Evolutionary conservation across 176 grass and related monocot genomes (phyloP).

Genomic region (Bolboschoenus planiculmis): DNA sequence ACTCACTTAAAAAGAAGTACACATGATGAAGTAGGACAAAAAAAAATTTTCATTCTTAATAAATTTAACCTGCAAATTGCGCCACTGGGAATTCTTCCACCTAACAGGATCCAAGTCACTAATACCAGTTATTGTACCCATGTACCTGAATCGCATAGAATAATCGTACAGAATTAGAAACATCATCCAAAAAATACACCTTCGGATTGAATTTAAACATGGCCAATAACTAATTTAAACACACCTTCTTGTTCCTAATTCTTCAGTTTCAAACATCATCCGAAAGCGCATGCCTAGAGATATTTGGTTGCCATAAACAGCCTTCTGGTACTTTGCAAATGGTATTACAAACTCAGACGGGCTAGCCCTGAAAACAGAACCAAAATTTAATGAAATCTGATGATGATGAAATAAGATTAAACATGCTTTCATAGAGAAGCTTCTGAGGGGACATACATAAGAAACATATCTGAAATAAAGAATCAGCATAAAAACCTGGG

Average conservation of each 20-base stretch:
- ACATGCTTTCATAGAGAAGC: neutral
- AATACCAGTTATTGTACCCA: conserved; percentile 97
- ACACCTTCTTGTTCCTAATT: conserved; percentile 87
- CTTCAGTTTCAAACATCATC: conserved; percentile 98
- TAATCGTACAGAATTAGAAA: neutral
- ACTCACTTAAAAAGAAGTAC: conserved; percentile 5
- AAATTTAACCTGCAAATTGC: conserved; percentile 79
- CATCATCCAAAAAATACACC: neutral
- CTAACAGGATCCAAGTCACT: conserved; percentile 91
- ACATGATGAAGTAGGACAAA: neutral
- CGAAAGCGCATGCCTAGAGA: conserved; percentile 94
- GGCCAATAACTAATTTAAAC: neutral
- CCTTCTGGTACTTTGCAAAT: conserved; percentile 99
- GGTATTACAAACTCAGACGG: conserved; percentile 97
- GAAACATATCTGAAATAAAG: conserved; percentile 5
- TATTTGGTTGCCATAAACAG: conserved; percentile 78
- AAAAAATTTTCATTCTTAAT: neutral
- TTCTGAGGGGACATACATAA: neutral
- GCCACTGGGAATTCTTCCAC: conserved; percentile 99
- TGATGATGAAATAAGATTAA: neutral
- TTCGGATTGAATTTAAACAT: neutral
- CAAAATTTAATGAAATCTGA: conserved; percentile 15
- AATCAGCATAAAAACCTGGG: conserved; percentile 49
- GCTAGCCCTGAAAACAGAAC: conserved; percentile 63
- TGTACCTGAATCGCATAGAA: conserved; percentile 55